Evolutionary conservation across 2,329 filamentous ascomycete species (phyloP).

Genomic region (Alternaria sp.): DNA sequence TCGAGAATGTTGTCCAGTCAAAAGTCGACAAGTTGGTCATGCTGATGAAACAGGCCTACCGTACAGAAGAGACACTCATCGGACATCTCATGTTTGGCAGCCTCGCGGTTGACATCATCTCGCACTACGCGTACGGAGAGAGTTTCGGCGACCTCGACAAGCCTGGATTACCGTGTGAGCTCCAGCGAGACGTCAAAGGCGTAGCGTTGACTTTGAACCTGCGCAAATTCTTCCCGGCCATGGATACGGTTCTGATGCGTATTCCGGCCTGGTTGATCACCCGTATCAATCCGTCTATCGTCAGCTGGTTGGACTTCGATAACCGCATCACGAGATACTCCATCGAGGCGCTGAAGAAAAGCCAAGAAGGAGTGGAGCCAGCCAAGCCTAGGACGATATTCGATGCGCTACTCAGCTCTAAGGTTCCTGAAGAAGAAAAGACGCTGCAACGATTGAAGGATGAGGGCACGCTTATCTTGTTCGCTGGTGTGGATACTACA

Average conservation of each 20-base stretch:
- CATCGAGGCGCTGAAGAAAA: neutral
- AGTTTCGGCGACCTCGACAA: constrained; percentile 5
- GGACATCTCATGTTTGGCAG: constrained; percentile 8
- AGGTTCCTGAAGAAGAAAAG: constrained; percentile 29
- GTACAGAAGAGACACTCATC: neutral
- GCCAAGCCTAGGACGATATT: constrained; percentile 6
- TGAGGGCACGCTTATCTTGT: constrained; percentile 38
- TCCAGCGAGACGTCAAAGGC: neutral
- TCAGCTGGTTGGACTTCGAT: neutral
- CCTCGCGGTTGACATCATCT: constrained; percentile 13
- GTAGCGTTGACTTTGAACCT: neutral
- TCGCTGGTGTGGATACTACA: constrained; percentile 44
- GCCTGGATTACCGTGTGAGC: constrained; percentile 3
- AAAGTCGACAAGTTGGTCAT: constrained; percentile 9
- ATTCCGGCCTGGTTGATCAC: neutral
- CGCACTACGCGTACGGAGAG: constrained; percentile 10
- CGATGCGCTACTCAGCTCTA: constrained; percentile 7
- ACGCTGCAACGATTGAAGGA: constrained; percentile 35
- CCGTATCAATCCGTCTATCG: neutral
- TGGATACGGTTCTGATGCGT: neutral
- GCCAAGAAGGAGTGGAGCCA: neutral
- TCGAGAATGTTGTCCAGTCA: constrained; percentile 28
- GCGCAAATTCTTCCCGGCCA: neutral
- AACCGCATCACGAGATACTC: neutral
- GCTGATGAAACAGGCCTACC: constrained; percentile 1